Evolutionary conservation across 2,329 filamentous ascomycete genomes (phyloP).

Genomic region (Scopulariopsis brevicaulis): DNA sequence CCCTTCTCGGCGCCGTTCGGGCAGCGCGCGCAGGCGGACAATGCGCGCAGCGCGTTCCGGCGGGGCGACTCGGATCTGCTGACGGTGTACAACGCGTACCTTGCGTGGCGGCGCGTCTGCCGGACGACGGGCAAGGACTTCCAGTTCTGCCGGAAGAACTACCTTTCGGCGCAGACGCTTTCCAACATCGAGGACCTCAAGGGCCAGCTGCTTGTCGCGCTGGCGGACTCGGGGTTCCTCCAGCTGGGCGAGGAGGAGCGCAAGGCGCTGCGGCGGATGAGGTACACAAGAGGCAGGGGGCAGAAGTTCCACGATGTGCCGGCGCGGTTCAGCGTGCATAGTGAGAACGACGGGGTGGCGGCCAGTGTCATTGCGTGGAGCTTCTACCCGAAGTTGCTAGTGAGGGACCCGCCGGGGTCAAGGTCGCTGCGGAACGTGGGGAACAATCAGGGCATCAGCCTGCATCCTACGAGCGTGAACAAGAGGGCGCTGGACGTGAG

Average conservation of each 20-base stretch:
- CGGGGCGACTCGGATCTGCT: conserved; percentile 84
- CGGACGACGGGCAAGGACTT: conserved; percentile 59
- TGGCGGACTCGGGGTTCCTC: conserved; percentile 79
- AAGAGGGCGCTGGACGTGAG: conserved; percentile 55
- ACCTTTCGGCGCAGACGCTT: conserved; percentile 78
- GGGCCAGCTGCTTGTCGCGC: conserved; percentile 72
- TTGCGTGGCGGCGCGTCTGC: conserved; percentile 77
- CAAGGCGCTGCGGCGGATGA: conserved; percentile 53
- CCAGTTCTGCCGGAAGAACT: conserved; percentile 91
- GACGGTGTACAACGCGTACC: conserved; percentile 89
- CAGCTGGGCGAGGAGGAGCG: conserved; percentile 65
- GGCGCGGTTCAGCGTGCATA: conserved; percentile 60
- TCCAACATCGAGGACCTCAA: conserved; percentile 93
- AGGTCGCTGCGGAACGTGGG: conserved; percentile 85
- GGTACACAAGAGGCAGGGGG: conserved; percentile 51
- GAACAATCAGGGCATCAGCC: conserved; percentile 81
- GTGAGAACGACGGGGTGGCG: conserved; percentile 67
- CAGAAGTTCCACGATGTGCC: conserved; percentile 76
- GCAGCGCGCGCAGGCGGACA: conserved; percentile 70
- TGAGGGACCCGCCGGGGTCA: conserved; percentile 54
- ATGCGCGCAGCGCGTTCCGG: conserved; percentile 66
- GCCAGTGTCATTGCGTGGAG: conserved; percentile 82
- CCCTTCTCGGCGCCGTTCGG: conserved; percentile 84
- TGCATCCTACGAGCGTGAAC: conserved; percentile 86
- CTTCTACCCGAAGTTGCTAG: conserved; percentile 89